phyloP scores from a whole-genome alignment of 2,329 filamentous ascomycete genomes.

The Aspergillus bombycis region DNA sequence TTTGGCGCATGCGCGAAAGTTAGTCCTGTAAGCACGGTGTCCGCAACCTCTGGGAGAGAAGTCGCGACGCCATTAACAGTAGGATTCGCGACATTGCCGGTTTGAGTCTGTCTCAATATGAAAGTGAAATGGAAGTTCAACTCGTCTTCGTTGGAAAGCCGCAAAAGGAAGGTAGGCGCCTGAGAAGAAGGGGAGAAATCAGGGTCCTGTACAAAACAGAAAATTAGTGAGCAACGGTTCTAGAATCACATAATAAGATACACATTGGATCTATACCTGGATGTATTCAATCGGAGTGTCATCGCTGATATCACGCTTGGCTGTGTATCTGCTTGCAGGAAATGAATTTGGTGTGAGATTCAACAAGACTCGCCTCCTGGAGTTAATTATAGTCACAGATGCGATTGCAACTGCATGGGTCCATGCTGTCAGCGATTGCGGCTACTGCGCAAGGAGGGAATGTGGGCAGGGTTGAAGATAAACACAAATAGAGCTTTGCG shows the following conservation, averaged over 20 bases:
- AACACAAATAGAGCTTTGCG: background rate
- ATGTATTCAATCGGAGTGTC: slow-evolving; percentile 82
- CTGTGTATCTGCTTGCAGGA: slow-evolving; percentile 77
- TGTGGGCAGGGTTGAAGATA: background rate
- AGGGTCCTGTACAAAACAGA: slow-evolving; percentile 65
- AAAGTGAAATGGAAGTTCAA: slow-evolving; percentile 93
- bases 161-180: slow-evolving; percentile 76
- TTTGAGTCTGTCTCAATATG: slow-evolving; percentile 64
- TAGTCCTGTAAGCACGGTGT: slow-evolving; percentile 82
- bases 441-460: background rate
- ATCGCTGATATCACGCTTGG: slow-evolving; percentile 73
- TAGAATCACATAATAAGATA: background rate
- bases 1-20: slow-evolving; percentile 92
- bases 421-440: slow-evolving; percentile 2
- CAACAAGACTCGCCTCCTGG: slow-evolving; percentile 74
- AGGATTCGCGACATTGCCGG: slow-evolving; percentile 54
- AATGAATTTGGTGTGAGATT: slow-evolving; percentile 83
- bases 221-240: slow-evolving; percentile 25
- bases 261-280: slow-evolving; percentile 63
- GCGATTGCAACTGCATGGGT: slow-evolving; percentile 75
- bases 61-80: slow-evolving; percentile 55
- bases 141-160: slow-evolving; percentile 87
- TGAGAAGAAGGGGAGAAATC: slow-evolving; percentile 58
- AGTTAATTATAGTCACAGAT: slow-evolving; percentile 78
- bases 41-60: slow-evolving; percentile 54